Percentiles rank a stretch among this genome's conserved stretches.
Conservation (phyloP, 2,329 filamentous ascomycete species). For the Alternaria infectoria region DNA sequence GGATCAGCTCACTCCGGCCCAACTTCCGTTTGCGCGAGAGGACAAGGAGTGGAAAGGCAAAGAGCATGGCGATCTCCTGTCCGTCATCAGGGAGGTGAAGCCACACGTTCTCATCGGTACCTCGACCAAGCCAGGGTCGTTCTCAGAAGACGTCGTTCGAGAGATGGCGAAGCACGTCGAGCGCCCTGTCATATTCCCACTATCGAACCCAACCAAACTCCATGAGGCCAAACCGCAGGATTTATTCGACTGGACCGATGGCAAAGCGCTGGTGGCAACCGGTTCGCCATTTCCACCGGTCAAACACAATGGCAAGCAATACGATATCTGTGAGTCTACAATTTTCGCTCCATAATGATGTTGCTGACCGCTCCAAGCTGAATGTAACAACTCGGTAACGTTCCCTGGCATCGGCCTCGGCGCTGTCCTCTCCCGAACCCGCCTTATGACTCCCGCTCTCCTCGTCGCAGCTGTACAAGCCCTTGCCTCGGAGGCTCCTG, state of each 20-base stretch:
- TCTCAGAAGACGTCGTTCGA: conserved; percentile 74
- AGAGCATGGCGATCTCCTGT: conserved; percentile 64
- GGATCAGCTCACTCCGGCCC: conserved; percentile 68
- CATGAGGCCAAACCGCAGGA: conserved; percentile 83
- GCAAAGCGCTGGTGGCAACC: conserved; percentile 79
- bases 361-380: conserved; percentile 59
- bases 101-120: conserved; percentile 86
- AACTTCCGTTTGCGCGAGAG: conserved; percentile 70
- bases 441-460: conserved; percentile 75
- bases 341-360: neutral
- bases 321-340: conserved; percentile 58
- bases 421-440: conserved; percentile 71
- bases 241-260: conserved; percentile 77
- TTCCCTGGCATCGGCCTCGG: conserved; percentile 89
- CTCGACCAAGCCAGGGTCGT: conserved; percentile 76
- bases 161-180: conserved; percentile 78
- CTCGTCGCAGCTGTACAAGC: conserved; percentile 80
- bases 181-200: conserved; percentile 83
- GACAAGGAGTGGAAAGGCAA: conserved; percentile 68
- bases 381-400: conserved; percentile 87
- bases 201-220: conserved; percentile 83
- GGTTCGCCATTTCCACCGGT: conserved; percentile 83
- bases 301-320: conserved; percentile 60
- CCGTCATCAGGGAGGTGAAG: conserved; percentile 72
- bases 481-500: conserved; percentile 74